phyloP scores from a whole-genome alignment of 495 filamentous ascomycete species.

The Lophium mytilinum region DNA sequence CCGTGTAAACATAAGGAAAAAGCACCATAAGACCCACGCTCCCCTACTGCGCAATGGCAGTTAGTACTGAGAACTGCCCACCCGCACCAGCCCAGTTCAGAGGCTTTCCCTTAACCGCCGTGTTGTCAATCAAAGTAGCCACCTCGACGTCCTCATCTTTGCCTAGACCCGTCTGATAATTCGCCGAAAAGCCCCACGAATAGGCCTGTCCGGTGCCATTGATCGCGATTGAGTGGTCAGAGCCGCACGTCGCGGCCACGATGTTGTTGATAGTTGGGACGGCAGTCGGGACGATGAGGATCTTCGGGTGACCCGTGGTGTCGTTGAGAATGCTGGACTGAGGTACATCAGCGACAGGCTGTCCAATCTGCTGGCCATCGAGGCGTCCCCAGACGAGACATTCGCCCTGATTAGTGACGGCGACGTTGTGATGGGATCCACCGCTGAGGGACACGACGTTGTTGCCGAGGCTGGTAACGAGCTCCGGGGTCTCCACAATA shows the following conservation, averaged over 20 bases:
- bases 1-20: no score
- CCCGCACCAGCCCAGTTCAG: constrained; percentile 53
- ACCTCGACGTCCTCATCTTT: constrained; percentile 48
- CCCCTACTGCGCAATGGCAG: constrained; percentile 23
- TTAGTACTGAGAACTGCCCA: constrained; percentile 59
- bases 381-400: constrained; percentile 63
- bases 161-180: constrained; percentile 61
- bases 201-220: constrained; percentile 52
- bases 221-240: constrained; percentile 55
- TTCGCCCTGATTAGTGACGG: constrained; percentile 51
- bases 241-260: constrained; percentile 42
- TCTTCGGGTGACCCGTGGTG: constrained; percentile 46
- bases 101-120: constrained; percentile 49
- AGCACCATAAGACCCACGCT: no score
- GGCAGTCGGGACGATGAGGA: constrained; percentile 46
- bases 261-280: constrained; percentile 41
- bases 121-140: constrained; percentile 56
- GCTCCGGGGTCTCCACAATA: constrained; percentile 48
- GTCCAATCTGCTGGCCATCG: constrained; percentile 55
- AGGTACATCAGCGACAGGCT: constrained; percentile 40
- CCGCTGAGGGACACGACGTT: constrained; percentile 51
- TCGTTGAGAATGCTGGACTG: constrained; percentile 49
- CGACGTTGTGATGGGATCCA: constrained; percentile 61
- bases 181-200: constrained; percentile 61
- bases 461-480: constrained; percentile 52